Evolutionary conservation across 345 rosid species (phyloP), one percentile per base, ranked within the genome.

Genomic region (Sonneratia caseolaris): DNA sequence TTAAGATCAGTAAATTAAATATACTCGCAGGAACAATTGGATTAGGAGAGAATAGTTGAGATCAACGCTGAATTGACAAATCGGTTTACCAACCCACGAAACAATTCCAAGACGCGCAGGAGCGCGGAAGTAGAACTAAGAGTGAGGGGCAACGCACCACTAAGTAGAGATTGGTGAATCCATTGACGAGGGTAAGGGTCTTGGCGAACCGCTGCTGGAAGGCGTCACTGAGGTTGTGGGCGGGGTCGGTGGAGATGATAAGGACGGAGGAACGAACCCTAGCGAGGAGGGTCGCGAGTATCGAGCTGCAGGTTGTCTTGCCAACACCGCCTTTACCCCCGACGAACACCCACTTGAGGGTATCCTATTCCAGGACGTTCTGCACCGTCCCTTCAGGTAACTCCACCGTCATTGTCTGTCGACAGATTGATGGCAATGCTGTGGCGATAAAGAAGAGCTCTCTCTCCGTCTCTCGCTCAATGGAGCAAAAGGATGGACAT

Each of bases 251-350:
- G 81, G 99, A 96, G 71, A 96, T 96, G 84, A 96, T 92, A 79
- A 96, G 81, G 45, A 96, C 99, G 43, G 99, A 92, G 75, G 97
- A 75, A 80, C 99, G 88, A 72, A 92, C 93, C 73, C 73, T 70
- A 47, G 98, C 88, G 68, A 96, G 79, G 59, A 92, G 88, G 77
- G 91, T 88, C 49, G 99, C 81, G 35, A 96, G 81, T 49, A 92
- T 87, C 3, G 98, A 96, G 80, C 99, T 96, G 83, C 99, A 90
- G 13, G 97, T 92, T 65, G 99, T 96, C 83, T 95, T 95, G 55
- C 99, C 98, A 0, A 95, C 98, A 42, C 99, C 99, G 65, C 99
- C 99, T 78, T 95, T 95, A 8, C 99, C 99, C 37, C 99, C 98
- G 32, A 96, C 99, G 76, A 96, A 96, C 1, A 96, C 97, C 98